phyloP scores from a whole-genome alignment of 352 stramenopile species.

The Phytophthora boehmeriae region DNA sequence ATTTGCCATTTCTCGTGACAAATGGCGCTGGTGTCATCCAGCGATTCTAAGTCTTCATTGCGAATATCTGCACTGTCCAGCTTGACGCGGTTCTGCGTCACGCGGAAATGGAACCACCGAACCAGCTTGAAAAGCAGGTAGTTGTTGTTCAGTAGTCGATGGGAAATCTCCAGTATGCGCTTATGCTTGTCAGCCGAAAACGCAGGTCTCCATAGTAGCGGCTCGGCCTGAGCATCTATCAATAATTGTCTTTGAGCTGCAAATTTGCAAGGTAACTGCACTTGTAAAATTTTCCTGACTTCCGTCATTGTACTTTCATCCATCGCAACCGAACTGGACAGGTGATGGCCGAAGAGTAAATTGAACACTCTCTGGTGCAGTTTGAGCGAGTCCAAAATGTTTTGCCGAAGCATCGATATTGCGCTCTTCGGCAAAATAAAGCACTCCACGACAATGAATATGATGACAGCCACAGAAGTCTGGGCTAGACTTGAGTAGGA shows the following conservation, averaged over 20 bases:
- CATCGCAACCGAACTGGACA: conserved; percentile 58
- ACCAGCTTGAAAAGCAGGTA: conserved; percentile 80
- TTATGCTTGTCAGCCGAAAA: conserved; percentile 80
- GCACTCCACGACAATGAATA: conserved; percentile 76
- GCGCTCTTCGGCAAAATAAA: conserved; percentile 71
- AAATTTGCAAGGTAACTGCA: conserved; percentile 55
- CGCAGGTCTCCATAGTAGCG: conserved; percentile 60
- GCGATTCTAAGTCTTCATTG: conserved; percentile 22
- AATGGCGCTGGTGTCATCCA: conserved; percentile 11
- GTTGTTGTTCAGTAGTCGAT: conserved; percentile 82
- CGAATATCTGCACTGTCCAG: conserved; percentile 59
- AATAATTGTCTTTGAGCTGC: conserved; percentile 63
- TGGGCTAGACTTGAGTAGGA: conserved; percentile 79
- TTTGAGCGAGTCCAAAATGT: conserved; percentile 69
- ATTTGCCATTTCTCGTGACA: conserved; percentile 56
- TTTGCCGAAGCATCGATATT: conserved; percentile 58
- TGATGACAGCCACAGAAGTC: conserved; percentile 70
- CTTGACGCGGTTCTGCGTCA: conserved; percentile 46
- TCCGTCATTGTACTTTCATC: conserved; percentile 51
- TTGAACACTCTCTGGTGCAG: conserved; percentile 63
- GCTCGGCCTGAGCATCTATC: conserved; percentile 59
- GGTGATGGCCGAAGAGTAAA: conserved; percentile 69
- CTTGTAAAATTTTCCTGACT: conserved; percentile 54
- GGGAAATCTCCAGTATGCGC: conserved; percentile 58
- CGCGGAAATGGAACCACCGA: conserved; percentile 69